These are phyloP conservation scores for Leucogyrophana mollusca DNA, from an alignment of 768 basidiomycete genomes.

Conservation along the genomic window DNA sequence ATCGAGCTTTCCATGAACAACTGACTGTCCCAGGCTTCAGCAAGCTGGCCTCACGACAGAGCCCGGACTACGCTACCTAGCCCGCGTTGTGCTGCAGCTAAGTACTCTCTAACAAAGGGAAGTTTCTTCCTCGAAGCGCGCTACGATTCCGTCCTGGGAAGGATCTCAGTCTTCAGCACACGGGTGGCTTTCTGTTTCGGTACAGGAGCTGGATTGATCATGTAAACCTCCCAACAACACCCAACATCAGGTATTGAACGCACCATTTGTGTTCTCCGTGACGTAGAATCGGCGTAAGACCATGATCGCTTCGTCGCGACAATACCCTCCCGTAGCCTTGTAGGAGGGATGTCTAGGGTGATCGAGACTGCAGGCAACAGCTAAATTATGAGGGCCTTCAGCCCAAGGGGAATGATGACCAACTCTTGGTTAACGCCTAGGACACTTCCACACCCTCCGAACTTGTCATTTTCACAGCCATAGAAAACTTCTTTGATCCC, in stretches of 20 bases:
- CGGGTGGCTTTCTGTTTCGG: slow-evolving; percentile 88
- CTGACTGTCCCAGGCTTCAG: too few species aligned
- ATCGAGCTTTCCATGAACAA: too few species aligned
- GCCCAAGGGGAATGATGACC: slow-evolving; percentile 18
- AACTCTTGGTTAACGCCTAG: slow-evolving; percentile 81
- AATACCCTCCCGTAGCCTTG: slow-evolving; percentile 70
- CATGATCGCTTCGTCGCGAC: slow-evolving; percentile 84
- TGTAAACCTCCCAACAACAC: too few species aligned
- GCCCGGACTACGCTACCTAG: too few species aligned
- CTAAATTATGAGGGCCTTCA: background rate
- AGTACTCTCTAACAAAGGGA: too few species aligned
- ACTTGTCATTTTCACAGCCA: slow-evolving; percentile 93
- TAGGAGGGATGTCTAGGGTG: slow-evolving; percentile 80
- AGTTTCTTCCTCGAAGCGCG: too few species aligned
- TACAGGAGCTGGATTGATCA: slow-evolving; percentile 62
- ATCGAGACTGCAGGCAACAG: slow-evolving; percentile 43
- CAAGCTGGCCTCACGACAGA: too few species aligned
- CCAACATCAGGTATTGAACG: too few species aligned
- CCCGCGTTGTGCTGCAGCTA: too few species aligned
- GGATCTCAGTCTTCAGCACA: slow-evolving; percentile 81
- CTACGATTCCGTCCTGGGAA: slow-evolving; percentile 3
- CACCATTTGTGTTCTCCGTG: slow-evolving; percentile 91
- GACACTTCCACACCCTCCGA: slow-evolving; percentile 96
- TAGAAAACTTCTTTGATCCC: slow-evolving; percentile 90
- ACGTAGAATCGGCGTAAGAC: slow-evolving; percentile 85